phyloP scores from a whole-genome alignment of 2,329 filamentous ascomycete species.

The Cytospora schulzeri region DNA sequence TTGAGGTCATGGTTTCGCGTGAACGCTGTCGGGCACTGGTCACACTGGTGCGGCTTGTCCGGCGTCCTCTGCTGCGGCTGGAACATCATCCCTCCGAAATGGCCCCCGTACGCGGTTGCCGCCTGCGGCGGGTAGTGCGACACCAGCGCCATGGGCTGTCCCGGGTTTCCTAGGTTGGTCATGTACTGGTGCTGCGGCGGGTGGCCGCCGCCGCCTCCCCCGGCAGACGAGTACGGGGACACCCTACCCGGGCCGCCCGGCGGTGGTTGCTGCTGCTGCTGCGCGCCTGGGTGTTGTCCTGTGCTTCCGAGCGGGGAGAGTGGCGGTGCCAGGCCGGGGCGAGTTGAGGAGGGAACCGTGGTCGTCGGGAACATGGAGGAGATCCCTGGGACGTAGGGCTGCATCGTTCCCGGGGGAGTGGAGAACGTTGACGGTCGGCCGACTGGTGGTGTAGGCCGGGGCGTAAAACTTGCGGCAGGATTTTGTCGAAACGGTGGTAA shows the following conservation, averaged over 20 bases:
- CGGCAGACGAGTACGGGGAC: slow-evolving; percentile 41
- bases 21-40: slow-evolving; percentile 89
- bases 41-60: slow-evolving; percentile 95
- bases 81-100: slow-evolving; percentile 47
- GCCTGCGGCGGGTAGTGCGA: slow-evolving; percentile 22
- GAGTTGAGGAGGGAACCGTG: slow-evolving; percentile 21
- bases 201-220: slow-evolving; percentile 35
- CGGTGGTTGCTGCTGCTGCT: slow-evolving; percentile 1
- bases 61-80: slow-evolving; percentile 45
- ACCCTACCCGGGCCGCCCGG: slow-evolving; percentile 17
- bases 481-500: slow-evolving; percentile 28
- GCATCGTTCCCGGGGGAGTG: slow-evolving; percentile 23
- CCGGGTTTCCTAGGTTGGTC: slow-evolving; percentile 77
- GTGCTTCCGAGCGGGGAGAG: slow-evolving; percentile 25
- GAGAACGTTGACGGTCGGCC: slow-evolving; percentile 26
- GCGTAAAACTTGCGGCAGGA: slow-evolving; percentile 16
- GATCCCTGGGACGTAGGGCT: slow-evolving; percentile 27
- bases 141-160: slow-evolving; percentile 71
- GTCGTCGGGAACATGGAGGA: slow-evolving; percentile 27
- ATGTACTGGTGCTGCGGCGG: slow-evolving; percentile 51
- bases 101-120: slow-evolving; percentile 38
- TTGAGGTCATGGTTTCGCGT: slow-evolving; percentile 97
- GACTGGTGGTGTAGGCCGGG: slow-evolving; percentile 26
- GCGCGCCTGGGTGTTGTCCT: slow-evolving; percentile 11
- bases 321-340: slow-evolving; percentile 51